Evolutionary conservation across 1,284 basidiomycete genomes (phyloP).

Genomic region (Cryptococcus sp.): DNA sequence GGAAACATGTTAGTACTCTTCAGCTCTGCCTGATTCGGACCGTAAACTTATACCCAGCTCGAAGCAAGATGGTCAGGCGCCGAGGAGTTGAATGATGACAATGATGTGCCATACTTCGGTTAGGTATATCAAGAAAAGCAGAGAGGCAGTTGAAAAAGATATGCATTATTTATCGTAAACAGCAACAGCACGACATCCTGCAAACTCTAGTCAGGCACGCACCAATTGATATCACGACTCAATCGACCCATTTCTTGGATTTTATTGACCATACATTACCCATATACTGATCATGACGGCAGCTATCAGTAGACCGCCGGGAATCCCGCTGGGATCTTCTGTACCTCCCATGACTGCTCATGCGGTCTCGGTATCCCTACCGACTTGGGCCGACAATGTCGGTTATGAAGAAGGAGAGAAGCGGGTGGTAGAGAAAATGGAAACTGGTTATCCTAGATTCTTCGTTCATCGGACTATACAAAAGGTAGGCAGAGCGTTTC

Average conservation of each 20-base stretch:
- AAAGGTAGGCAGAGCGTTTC: constrained; percentile 57
- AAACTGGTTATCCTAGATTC: constrained; percentile 94
- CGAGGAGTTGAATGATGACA: constrained; percentile 19
- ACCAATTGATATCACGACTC: background rate
- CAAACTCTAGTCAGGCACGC: background rate
- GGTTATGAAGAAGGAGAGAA: constrained; percentile 91
- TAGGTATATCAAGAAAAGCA: no score
- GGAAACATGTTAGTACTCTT: no score
- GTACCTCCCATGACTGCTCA: constrained; percentile 58
- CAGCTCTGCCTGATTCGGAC: no score
- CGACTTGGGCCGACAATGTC: constrained; percentile 88
- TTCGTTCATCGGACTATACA: constrained; percentile 86
- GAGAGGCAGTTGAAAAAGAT: no score
- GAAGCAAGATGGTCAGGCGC: constrained; percentile 13
- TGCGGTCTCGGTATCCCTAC: constrained; percentile 95
- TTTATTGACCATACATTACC: background rate
- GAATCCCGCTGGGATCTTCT: constrained; percentile 47
- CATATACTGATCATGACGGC: constrained; percentile 8
- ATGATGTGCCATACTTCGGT: constrained; percentile 18
- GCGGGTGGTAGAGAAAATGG: constrained; percentile 75
- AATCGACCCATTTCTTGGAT: background rate
- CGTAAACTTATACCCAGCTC: no score
- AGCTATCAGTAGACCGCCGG: constrained; percentile 9
- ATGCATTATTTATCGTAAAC: no score
- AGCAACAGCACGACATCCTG: no score